phyloP scores from a whole-genome alignment of 345 rosid species.

The Acer negundo region DNA sequence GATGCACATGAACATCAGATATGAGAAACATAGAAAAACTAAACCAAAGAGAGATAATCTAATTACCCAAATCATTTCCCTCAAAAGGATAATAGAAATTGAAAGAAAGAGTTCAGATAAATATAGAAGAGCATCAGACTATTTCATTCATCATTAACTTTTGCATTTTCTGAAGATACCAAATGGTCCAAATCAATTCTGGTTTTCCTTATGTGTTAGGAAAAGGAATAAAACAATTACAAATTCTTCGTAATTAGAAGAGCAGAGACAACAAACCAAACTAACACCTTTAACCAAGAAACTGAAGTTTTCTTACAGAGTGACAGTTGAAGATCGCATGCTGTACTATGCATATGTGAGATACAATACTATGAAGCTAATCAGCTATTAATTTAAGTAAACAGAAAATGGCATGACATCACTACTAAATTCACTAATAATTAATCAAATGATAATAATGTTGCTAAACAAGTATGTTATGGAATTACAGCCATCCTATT shows the following conservation, averaged over 20 bases:
- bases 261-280: not conserved
- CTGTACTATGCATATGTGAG: not conserved
- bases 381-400: not conserved
- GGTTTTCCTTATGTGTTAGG: not conserved
- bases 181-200: not conserved
- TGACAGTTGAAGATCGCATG: not conserved
- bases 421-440: not conserved
- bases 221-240: not conserved
- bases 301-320: not conserved
- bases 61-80: not conserved
- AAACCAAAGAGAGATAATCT: not conserved
- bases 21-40: not conserved
- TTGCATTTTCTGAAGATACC: conserved; percentile 1
- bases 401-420: not conserved
- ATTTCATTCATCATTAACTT: not conserved
- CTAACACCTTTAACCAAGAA: not conserved
- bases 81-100: not conserved
- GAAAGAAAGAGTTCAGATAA: not conserved
- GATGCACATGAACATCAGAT: not conserved
- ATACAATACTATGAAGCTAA: not conserved
- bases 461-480: not conserved
- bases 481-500: not conserved
- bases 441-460: not conserved
- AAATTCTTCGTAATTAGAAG: not conserved
- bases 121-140: not conserved